Evolutionary conservation across 345 rosid genomes (phyloP), one percentile per base, ranked within the genome.

Genomic region (Moricandia arvensis): DNA sequence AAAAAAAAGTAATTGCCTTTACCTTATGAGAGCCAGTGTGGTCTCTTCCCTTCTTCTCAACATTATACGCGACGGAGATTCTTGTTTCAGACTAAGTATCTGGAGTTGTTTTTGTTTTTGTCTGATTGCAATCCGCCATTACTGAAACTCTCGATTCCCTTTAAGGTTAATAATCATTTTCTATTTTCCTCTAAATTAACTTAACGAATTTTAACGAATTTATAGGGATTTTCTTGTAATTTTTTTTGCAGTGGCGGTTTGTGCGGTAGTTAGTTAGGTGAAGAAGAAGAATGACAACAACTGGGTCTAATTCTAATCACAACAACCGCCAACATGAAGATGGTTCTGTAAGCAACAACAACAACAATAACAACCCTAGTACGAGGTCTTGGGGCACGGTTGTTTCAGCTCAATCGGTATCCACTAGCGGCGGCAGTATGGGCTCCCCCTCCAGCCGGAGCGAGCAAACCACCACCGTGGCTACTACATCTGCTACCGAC

Each of bases 371-470:
- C 29, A 77, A 78, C 79, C 79, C 76, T n/a, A 82, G 85, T 66
- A 69, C 86, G 11, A 84, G 96, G 87, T 91, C 97, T 34, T 89
- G 97, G 95, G 96, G 96, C 4, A 88, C 90, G 45, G 80, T 86
- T 21, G 71, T 84, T 69, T 92, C 97, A 9, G 97, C 91, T 63
- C 94, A 92, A 75, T 90, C 97, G 31, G 87, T 90, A 18, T 90
- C 98, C 26, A 90, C 96, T 8, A 93, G 97, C 7, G 97, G 97
- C 7, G 97, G 97, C 34, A 92, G 99, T 77, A 89, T 87, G 13
- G 99, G 99, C 8, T 95, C 99, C 0, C 99, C 97, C 0, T 95
- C 97, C 0, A 90, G 95, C 86, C 83, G 91, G 74, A 87, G 96
- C 65, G 84, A 87, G 91, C 78, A 86, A 69, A 79, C 91, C 72